Base-by-base conservation (phyloP, 2,329 filamentous ascomycete genomes). In the Diaporthe helianthi region DNA sequence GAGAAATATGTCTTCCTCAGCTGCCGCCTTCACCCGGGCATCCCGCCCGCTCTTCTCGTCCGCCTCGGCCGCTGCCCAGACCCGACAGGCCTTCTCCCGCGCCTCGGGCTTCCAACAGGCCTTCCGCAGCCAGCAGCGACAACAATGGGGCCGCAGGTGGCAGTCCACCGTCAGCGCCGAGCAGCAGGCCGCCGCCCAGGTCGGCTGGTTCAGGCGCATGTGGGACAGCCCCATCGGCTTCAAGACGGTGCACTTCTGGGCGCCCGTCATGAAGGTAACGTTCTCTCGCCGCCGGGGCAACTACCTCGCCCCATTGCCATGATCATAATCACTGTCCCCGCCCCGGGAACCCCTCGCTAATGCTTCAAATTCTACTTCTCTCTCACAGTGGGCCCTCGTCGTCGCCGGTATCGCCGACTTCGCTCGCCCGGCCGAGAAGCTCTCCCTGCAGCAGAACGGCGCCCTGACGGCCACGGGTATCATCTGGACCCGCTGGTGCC, bases 401-500 rank as follows among this genome's bases (percentile, higher is more conserved):
- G 84, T 98, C 74, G 93, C 96, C 75, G 96, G 96, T 78, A 88
- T 97, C 79, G 91, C 93, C 76, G 96, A 99, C 84, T 92, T 99
- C 80, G 87, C 90, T 72, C 94, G 96, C 75, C 96, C 96, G 38
- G 93, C 92, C 72, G 93, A 97, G 81, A 93, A 94, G 81, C 93
- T 99, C 75, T 98, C 94, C 49, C 85, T 98, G 72, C 96, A 93
- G 36, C 94, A 98, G 83, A 99, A 98, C 84, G 85, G 86, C 63
- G 95, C 96, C 70, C 88, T 99, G 75, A 96, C 93, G 78, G 90
- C 90, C 76, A 99, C 96, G 12, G 96, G 96, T 74, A 83, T 92
- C 73, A 99, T 99, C 87, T 99, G 96, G 96, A 99, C 96, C 54
- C 89, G 96, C 74, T 99, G 96, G 96, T 99, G 96, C 86, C 87